These are phyloP conservation scores for Apodospora peruviana DNA, from an alignment of 495 filamentous ascomycete species.

Conservation along the genomic window DNA sequence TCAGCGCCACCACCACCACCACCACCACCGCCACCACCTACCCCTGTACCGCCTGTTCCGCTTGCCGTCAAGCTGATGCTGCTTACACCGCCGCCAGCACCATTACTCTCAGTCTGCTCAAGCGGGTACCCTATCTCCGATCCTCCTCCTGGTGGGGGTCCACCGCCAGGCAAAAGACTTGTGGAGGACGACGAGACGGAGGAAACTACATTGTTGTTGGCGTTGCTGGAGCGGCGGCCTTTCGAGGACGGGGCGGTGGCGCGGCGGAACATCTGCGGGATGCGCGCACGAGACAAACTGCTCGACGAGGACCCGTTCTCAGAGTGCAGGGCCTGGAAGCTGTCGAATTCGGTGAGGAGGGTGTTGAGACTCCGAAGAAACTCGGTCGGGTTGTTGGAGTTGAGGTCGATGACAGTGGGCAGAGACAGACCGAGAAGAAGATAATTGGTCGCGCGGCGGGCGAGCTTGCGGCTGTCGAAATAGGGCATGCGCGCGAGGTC, in stretches of 20 bases:
- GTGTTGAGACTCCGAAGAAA: constrained; percentile 84
- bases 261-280: constrained; percentile 87
- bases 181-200: background rate
- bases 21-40: background rate
- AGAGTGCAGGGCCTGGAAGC: constrained; percentile 80
- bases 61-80: background rate
- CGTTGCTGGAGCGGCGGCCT: constrained; percentile 64
- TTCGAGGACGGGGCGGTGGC: constrained; percentile 46
- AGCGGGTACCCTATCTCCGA: constrained; percentile 11
- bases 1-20: constrained; percentile 1
- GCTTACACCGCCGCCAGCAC: background rate
- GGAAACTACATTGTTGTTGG: constrained; percentile 9
- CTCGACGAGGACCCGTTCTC: constrained; percentile 64
- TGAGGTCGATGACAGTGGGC: constrained; percentile 81
- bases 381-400: constrained; percentile 66
- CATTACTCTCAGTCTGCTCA: constrained; percentile 23
- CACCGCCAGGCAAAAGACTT: background rate
- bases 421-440: constrained; percentile 89
- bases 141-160: background rate
- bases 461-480: constrained; percentile 75
- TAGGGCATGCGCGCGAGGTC: constrained; percentile 80
- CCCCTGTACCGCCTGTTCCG: constrained; percentile 24
- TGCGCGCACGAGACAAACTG: constrained; percentile 67
- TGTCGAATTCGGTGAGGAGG: constrained; percentile 85
- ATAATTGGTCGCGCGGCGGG: constrained; percentile 83